These are phyloP conservation scores for Leccinum subtestaceum DNA, from an alignment of 768 basidiomycete species.

Conservation along the genomic window DNA sequence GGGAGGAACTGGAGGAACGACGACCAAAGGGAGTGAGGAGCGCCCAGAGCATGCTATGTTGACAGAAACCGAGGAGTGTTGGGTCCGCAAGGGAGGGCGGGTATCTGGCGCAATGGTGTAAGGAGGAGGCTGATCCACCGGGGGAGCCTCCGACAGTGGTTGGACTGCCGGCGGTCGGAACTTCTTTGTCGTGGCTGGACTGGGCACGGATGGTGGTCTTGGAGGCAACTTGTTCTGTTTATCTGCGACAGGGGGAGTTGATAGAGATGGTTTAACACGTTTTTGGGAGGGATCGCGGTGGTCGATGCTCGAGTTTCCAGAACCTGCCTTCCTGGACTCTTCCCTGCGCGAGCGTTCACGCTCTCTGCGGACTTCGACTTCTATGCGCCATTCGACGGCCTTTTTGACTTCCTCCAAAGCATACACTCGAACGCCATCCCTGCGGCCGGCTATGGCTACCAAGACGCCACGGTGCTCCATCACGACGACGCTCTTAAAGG, in stretches of 20 bases:
- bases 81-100: slow-evolving; percentile 36
- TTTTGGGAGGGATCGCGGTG: slow-evolving; percentile 47
- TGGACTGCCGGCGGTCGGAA: slow-evolving; percentile 28
- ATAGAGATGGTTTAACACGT: slow-evolving; percentile 45
- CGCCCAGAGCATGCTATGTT: slow-evolving; percentile 45
- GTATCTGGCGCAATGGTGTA: slow-evolving; percentile 42
- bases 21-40: slow-evolving; percentile 58
- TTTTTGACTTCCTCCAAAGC: slow-evolving; percentile 84
- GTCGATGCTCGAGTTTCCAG: slow-evolving; percentile 35
- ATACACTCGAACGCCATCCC: slow-evolving; percentile 86
- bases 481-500: slow-evolving; percentile 84
- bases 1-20: slow-evolving; percentile 38
- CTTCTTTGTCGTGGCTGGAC: slow-evolving; percentile 19
- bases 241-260: slow-evolving; percentile 44
- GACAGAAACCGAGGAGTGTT: slow-evolving; percentile 43
- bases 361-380: slow-evolving; percentile 73
- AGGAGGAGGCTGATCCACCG: slow-evolving; percentile 64
- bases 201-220: slow-evolving; percentile 22
- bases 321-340: slow-evolving; percentile 52
- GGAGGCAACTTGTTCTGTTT: slow-evolving; percentile 20
- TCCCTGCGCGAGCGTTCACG: slow-evolving; percentile 69
- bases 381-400: slow-evolving; percentile 85
- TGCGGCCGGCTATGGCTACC: slow-evolving; percentile 84
- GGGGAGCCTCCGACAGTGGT: slow-evolving; percentile 20
- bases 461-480: slow-evolving; percentile 91